phyloP scores from a whole-genome alignment of 1,284 basidiomycete species.

The Trichosporon sp. region DNA sequence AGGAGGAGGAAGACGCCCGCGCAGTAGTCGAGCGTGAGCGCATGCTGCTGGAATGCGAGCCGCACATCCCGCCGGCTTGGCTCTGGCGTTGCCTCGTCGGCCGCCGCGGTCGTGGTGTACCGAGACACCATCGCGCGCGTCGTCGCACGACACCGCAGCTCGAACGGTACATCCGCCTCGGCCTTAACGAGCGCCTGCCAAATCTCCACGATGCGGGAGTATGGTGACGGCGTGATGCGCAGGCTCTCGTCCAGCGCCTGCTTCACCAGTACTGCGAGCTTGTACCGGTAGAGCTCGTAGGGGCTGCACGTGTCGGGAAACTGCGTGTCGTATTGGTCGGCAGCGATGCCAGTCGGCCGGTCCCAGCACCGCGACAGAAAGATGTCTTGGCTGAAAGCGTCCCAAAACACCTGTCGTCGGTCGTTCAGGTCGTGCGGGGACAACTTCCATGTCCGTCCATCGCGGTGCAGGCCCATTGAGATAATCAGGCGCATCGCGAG shows the following conservation, averaged over 20 bases:
- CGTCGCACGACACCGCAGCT: constrained; percentile 27
- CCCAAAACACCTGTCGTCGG: constrained; percentile 34
- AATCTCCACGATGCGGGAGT: constrained; percentile 6
- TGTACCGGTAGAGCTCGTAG: constrained; percentile 9
- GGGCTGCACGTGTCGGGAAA: constrained; percentile 6
- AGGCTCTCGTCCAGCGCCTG: constrained; percentile 7
- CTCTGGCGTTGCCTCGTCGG: constrained; percentile 24
- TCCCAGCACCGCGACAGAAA: constrained; percentile 21
- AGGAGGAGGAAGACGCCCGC: constrained; percentile 32
- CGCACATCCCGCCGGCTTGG: constrained; percentile 21
- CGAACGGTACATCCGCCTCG: constrained; percentile 20
- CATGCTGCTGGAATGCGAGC: constrained; percentile 32
- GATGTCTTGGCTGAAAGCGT: constrained; percentile 27
- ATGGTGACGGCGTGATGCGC: background rate
- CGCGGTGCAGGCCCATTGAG: constrained; percentile 28
- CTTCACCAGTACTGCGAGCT: constrained; percentile 6
- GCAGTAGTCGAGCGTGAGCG: constrained; percentile 28
- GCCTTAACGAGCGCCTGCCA: constrained; percentile 6
- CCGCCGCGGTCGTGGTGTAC: constrained; percentile 21
- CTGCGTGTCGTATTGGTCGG: constrained; percentile 7
- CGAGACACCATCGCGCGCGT: constrained; percentile 24
- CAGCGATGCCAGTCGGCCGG: constrained; percentile 6
- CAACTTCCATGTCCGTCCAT: constrained; percentile 25
- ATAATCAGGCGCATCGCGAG: constrained; percentile 29
- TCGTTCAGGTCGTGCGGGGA: constrained; percentile 18